Conservation (phyloP, 805 yeast genomes). For the Yamadazyma laniorum region DNA sequence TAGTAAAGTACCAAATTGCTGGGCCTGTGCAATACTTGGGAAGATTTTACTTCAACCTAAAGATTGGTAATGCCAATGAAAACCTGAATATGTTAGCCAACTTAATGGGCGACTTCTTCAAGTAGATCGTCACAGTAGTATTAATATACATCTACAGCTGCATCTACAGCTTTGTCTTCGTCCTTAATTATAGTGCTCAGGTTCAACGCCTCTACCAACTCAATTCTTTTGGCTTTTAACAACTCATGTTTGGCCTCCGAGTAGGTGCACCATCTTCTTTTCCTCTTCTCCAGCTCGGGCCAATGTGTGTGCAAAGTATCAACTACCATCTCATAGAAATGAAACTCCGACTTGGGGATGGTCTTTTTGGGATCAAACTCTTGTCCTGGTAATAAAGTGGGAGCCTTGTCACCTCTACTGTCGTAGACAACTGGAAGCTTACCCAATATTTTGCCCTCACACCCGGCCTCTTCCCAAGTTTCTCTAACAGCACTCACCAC, state of each 20-base stretch:
- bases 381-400: constrained; percentile 26
- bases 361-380: constrained; percentile 34
- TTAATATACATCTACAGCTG: constrained; percentile 3
- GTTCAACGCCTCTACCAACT: constrained; percentile 62
- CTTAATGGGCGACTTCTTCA: constrained; percentile 62
- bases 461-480: constrained; percentile 98
- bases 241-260: constrained; percentile 65
- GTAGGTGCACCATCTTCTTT: constrained; percentile 73
- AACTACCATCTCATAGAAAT: constrained; percentile 76
- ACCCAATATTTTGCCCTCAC: constrained; percentile 57
- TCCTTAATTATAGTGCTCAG: constrained; percentile 50
- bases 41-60: constrained; percentile 57
- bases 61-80: constrained; percentile 38
- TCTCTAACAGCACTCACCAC: constrained; percentile 71
- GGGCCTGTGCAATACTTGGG: constrained; percentile 59
- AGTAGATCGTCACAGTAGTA: no score
- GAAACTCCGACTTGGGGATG: constrained; percentile 82
- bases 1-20: constrained; percentile 33
- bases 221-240: constrained; percentile 57
- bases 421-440: constrained; percentile 70
- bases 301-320: constrained; percentile 55
- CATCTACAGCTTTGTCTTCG: constrained; percentile 5
- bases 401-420: constrained; percentile 38
- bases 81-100: constrained; percentile 47
- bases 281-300: constrained; percentile 71